Conservation (phyloP, 352 stramenopile genomes). For the Phytopythium vexans region DNA sequence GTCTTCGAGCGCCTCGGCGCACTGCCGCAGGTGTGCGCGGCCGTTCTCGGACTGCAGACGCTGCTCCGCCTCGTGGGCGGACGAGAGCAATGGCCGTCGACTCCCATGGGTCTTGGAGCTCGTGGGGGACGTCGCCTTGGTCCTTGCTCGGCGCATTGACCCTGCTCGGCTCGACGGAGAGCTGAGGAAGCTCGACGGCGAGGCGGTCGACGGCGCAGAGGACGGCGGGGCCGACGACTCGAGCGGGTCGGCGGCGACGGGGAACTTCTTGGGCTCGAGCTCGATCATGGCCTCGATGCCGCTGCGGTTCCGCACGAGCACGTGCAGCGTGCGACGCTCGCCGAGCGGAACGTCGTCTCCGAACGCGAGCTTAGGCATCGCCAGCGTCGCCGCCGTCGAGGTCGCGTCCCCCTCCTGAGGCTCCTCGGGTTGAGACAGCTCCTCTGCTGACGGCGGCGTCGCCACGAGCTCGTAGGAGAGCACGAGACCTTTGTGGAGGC, state of each 20-base stretch:
- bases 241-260: slow-evolving; percentile 5
- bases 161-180: neutral
- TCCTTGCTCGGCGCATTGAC: no score
- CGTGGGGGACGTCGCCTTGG: neutral
- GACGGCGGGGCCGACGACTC: no score
- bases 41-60: slow-evolving; percentile 60
- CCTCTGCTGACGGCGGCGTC: neutral
- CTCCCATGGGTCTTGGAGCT: slow-evolving; percentile 11
- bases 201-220: no score
- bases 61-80: slow-evolving; percentile 35
- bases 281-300: slow-evolving; percentile 65
- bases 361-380: slow-evolving; percentile 55
- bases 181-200: neutral
- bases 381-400: neutral
- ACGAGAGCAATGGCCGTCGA: slow-evolving; percentile 19
- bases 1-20: slow-evolving; percentile 41
- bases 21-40: slow-evolving; percentile 35
- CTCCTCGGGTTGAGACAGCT: neutral
- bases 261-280: slow-evolving; percentile 60
- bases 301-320: slow-evolving; percentile 77
- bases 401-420: neutral
- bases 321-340: slow-evolving; percentile 36
- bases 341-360: slow-evolving; percentile 57
- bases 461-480: slow-evolving; percentile 68
- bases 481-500: slow-evolving; percentile 73